phyloP scores from a whole-genome alignment of 805 yeast species.

The Schizosaccharomyces osmophilus region DNA sequence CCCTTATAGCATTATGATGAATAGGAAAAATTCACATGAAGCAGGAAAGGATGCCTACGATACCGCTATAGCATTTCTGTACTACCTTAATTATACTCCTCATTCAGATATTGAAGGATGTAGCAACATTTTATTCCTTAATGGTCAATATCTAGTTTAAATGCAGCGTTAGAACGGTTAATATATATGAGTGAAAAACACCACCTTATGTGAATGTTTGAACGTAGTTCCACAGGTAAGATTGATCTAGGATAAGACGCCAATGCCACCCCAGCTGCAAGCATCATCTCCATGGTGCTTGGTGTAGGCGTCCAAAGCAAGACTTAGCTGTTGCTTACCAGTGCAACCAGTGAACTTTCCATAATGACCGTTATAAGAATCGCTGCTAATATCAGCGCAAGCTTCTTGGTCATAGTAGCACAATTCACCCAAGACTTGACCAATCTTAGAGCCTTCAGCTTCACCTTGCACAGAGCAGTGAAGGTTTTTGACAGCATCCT shows the following conservation, averaged over 20 bases:
- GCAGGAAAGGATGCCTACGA: not conserved
- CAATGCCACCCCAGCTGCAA: slow-evolving; percentile 39
- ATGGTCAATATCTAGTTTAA: not conserved
- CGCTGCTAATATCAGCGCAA: slow-evolving; percentile 27
- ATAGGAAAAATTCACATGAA: not conserved
- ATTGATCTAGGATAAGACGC: not conserved
- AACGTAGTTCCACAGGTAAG: not conserved
- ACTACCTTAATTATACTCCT: not conserved
- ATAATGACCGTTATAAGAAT: slow-evolving; percentile 30
- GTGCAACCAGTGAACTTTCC: slow-evolving; percentile 57
- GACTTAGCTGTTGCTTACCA: slow-evolving; percentile 43
- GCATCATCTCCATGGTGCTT: slow-evolving; percentile 19
- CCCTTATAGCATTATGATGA: not conserved
- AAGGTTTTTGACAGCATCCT: not conserved
- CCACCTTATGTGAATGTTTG: too few relatives aligned
- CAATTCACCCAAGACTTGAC: not conserved
- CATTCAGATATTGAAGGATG: not conserved
- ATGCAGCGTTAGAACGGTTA: not conserved
- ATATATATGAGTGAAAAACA: too few relatives aligned
- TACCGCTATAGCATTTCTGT: not conserved
- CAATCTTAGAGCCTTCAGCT: not conserved
- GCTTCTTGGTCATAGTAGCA: not conserved
- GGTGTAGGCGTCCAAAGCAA: slow-evolving; percentile 40
- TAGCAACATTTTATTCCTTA: not conserved
- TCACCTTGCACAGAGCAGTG: not conserved